These are phyloP conservation scores for Blastocrithidia nonstop DNA, from an alignment of 208 protist species.

Conservation along the genomic window DNA sequence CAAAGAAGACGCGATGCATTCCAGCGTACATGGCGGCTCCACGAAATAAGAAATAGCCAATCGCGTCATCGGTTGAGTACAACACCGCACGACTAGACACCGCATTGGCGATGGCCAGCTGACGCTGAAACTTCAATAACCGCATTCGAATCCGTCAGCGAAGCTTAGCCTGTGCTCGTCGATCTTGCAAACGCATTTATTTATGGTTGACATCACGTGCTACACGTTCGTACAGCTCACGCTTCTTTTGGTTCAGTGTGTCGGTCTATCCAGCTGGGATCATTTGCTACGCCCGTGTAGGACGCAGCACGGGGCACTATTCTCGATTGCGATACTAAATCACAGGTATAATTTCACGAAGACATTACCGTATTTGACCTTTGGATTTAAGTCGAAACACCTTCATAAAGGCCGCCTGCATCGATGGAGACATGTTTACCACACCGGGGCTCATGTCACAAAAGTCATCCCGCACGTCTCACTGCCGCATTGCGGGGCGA, in stretches of 20 bases:
- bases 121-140: conserved; percentile 75
- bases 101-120: conserved; percentile 66
- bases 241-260: conserved; percentile 82
- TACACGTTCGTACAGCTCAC: conserved; percentile 66
- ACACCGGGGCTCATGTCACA: conserved; percentile 77
- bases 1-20: conserved; percentile 78
- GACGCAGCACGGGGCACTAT: conserved; percentile 26
- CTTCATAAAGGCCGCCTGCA: conserved; percentile 84
- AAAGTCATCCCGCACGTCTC: conserved; percentile 72
- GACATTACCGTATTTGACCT: conserved; percentile 57
- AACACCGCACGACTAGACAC: conserved; percentile 64
- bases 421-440: conserved; percentile 79
- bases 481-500: conserved; percentile 77
- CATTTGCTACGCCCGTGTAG: conserved; percentile 37
- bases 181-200: conserved; percentile 43
- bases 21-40: conserved; percentile 78
- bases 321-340: conserved; percentile 81
- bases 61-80: conserved; percentile 69
- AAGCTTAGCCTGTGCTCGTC: conserved; percentile 70
- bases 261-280: conserved; percentile 71
- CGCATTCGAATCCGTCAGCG: conserved; percentile 69
- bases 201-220: conserved; percentile 68
- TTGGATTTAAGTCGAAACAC: conserved; percentile 79
- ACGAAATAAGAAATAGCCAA: conserved; percentile 80
- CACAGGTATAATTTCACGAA: conserved; percentile 78